These are phyloP conservation scores for Farysia itapuensis DNA, from an alignment of 1,284 basidiomycete genomes.

Conservation along the genomic window DNA sequence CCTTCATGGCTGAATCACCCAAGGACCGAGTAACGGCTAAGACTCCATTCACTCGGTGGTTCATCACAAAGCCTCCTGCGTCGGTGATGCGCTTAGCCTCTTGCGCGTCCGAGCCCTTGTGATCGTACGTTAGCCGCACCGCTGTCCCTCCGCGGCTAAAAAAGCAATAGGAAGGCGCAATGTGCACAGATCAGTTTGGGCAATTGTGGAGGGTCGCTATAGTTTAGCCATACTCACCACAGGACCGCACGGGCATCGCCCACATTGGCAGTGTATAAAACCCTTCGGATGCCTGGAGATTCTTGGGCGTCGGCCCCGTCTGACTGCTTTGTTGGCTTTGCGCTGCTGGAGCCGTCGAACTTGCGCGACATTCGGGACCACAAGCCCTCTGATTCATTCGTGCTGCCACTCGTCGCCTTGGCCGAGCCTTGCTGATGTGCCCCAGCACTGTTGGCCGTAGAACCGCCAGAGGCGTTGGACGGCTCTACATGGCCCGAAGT, in stretches of 20 bases:
- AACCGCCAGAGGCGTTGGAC: not conserved
- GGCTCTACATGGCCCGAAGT: constrained; percentile 18
- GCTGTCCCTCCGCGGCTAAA: constrained; percentile 81
- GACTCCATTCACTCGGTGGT: constrained; percentile 92
- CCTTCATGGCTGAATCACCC: constrained; percentile 98
- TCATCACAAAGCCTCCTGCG: constrained; percentile 97
- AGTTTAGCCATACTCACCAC: constrained; percentile 64
- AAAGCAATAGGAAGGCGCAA: not conserved
- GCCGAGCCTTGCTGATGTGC: not conserved
- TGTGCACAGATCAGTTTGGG: too few relatives aligned
- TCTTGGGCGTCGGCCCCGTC: constrained; percentile 9
- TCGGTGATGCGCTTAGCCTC: constrained; percentile 97
- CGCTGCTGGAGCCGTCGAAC: constrained; percentile 24
- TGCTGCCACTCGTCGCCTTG: too few relatives aligned
- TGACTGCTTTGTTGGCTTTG: too few relatives aligned
- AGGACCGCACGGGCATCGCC: constrained; percentile 89
- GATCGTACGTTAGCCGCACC: constrained; percentile 93
- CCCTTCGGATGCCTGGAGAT: constrained; percentile 65
- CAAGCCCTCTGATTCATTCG: constrained; percentile 9
- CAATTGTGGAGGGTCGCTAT: too few relatives aligned
- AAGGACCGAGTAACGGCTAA: constrained; percentile 93
- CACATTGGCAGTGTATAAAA: constrained; percentile 94
- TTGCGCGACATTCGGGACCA: constrained; percentile 24
- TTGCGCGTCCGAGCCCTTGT: constrained; percentile 95
- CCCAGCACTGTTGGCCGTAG: not conserved